Evolutionary conservation across 179 eudicot genomes (phyloP).

Genomic region (Silene coronaria): DNA sequence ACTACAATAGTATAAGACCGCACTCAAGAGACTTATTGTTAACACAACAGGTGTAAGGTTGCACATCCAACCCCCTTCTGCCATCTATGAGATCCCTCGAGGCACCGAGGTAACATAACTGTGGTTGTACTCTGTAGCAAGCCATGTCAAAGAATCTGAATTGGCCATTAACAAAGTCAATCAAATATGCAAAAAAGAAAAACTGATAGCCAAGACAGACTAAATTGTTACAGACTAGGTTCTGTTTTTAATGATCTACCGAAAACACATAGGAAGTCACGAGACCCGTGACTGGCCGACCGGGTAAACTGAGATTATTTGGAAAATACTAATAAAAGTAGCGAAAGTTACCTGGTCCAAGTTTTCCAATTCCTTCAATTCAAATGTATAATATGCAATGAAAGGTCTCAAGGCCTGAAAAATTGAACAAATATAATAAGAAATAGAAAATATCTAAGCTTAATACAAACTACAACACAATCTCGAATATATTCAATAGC

Average conservation of each 20-base stretch:
- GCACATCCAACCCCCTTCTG: too few relatives aligned
- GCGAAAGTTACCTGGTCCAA: slow-evolving; percentile 46
- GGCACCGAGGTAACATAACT: too few relatives aligned
- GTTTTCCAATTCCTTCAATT: slow-evolving; percentile 39
- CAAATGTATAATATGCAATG: slow-evolving; percentile 63
- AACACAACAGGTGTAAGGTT: too few relatives aligned
- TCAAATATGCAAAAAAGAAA: neutral
- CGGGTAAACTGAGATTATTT: neutral
- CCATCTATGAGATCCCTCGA: too few relatives aligned
- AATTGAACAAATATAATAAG: neutral
- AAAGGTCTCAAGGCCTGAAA: slow-evolving; percentile 71
- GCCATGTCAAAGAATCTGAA: neutral
- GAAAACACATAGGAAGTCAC: neutral
- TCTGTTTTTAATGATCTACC: neutral
- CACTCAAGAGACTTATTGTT: too few relatives aligned
- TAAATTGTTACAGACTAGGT: neutral
- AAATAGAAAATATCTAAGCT: neutral
- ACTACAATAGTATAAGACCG: too few relatives aligned
- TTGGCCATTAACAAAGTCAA: too few relatives aligned
- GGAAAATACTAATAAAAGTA: neutral
- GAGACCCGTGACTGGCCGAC: neutral
- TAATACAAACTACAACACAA: neutral
- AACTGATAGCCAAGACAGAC: neutral
- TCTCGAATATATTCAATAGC: neutral
- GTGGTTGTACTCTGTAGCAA: neutral